Percentiles rank a stretch among this genome's conserved stretches.
These are phyloP conservation scores for Gnomoniopsis sp. DNA, from an alignment of 2,329 filamentous ascomycete genomes.

Conservation along the genomic window DNA sequence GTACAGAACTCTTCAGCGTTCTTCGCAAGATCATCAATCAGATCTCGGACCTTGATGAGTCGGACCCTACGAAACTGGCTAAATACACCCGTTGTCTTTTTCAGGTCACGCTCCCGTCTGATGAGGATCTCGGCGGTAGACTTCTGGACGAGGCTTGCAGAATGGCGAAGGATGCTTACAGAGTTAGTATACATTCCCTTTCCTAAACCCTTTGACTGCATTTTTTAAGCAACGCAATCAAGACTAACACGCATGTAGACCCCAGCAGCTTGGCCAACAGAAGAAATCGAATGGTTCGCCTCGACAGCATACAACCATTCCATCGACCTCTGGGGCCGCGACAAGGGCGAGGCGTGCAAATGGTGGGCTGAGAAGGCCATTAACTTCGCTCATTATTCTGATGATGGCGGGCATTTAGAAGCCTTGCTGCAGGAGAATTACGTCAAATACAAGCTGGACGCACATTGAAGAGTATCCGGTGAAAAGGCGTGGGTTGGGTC, in stretches of 20 bases:
- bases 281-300: constrained; percentile 75
- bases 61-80: constrained; percentile 59
- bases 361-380: constrained; percentile 63
- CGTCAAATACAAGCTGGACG: constrained; percentile 33
- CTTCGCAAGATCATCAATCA: constrained; percentile 69
- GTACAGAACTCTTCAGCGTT: constrained; percentile 45
- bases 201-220: constrained; percentile 25
- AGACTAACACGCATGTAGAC: constrained; percentile 3
- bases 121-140: constrained; percentile 53
- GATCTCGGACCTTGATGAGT: constrained; percentile 55
- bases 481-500: too few relatives aligned
- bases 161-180: constrained; percentile 47
- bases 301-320: constrained; percentile 67
- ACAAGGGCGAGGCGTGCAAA: constrained; percentile 52
- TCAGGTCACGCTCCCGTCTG: constrained; percentile 58
- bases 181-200: constrained; percentile 35
- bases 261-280: constrained; percentile 50
- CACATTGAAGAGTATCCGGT: neutral
- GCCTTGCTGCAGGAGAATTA: constrained; percentile 42
- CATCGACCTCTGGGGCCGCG: constrained; percentile 59
- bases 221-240: constrained; percentile 21
- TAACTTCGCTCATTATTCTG: constrained; percentile 54
- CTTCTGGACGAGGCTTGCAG: constrained; percentile 61
- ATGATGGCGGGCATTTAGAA: constrained; percentile 49
- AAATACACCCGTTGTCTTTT: constrained; percentile 79